These are phyloP conservation scores for Capsella bursapastoris DNA, from an alignment of 345 rosid genomes.

Conservation along the genomic window DNA sequence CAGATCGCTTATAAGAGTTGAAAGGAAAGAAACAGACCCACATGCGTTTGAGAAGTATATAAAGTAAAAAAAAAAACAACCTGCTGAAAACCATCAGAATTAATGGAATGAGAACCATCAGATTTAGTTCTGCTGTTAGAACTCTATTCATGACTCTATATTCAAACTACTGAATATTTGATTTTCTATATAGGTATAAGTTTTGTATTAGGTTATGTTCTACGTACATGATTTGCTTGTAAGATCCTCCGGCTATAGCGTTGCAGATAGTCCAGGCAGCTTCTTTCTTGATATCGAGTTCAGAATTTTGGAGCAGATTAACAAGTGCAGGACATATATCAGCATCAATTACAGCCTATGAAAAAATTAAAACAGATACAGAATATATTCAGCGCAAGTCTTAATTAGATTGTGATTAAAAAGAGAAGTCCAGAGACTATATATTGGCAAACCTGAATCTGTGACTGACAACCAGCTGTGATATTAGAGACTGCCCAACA, in stretches of 20 bases:
- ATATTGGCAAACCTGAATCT: conserved; percentile 44
- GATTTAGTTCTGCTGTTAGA: conserved; percentile 5
- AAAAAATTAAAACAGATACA: conserved; percentile 18
- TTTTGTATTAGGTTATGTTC: neutral
- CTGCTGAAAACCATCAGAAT: neutral
- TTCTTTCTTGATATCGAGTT: conserved; percentile 54
- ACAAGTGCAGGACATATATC: conserved; percentile 52
- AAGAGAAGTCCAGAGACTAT: conserved; percentile 13
- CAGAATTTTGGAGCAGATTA: conserved; percentile 58
- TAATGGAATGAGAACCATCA: conserved; percentile 2
- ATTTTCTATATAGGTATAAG: neutral
- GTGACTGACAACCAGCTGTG: conserved; percentile 53
- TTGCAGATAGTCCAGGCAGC: conserved; percentile 52
- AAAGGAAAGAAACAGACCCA: conserved; percentile 6
- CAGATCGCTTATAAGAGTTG: conserved; percentile 1
- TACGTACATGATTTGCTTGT: conserved; percentile 58
- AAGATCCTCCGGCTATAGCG: conserved; percentile 58
- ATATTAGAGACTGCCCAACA: conserved; percentile 49
- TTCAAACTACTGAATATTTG: conserved; percentile 26
- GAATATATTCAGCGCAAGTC: conserved; percentile 6
- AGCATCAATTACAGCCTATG: conserved; percentile 58
- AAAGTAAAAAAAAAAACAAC: neutral
- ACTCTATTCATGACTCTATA: neutral
- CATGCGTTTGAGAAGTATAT: neutral
- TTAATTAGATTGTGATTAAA: neutral